Evolutionary conservation across 2,329 filamentous ascomycete species (phyloP), one percentile per base, ranked within the genome.

Genomic region (Beauveria asiatica): DNA sequence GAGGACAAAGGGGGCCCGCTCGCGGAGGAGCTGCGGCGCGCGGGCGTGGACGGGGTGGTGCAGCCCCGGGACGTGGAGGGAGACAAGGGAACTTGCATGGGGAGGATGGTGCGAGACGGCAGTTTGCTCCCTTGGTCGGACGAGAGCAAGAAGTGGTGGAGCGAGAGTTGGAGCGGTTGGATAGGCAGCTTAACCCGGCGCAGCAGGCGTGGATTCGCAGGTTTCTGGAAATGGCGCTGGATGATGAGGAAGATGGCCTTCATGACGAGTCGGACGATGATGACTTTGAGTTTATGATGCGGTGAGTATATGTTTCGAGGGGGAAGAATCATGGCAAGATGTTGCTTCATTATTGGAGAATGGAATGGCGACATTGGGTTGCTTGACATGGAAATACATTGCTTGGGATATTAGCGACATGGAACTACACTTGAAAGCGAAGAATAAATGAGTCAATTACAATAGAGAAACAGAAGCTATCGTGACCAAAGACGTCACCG

Each of bases 191-290:
- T 55, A 73, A 81, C 64, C 72, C 75, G n/a, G 70, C 68, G 21
- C 76, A 82, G 61, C 75, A 75, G 63, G 80, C 77, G 39, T 83
- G 81, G 81, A 72, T 83, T 49, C 75, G 80, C 52, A 75, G 76
- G 58, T 83, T 83, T 67, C 79, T 83, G 53, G 76, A 77, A 68
- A 75, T 82, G 65, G 81, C 81, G 3, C 72, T 83, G 57, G 72
- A 78, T 39, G 81, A 83, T 64, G 72, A 78, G 63, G 81, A 83
- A 68, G 76, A 82, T 65, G 73, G 77, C 55, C 70, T 75, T 58
- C 77, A 78, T 53, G 77, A 74, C 45, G 78, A 76, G 59, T 73
- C 68, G 44, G 72, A 71, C 60, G 68, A 70, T 25, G 71, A 74
- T n/a, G 68, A 65, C 44, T 62, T 53, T 16, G 52, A 61, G 19